Percentiles rank a stretch among this genome's conserved stretches.
phyloP scores from a whole-genome alignment of 352 stramenopile genomes.

The Phytophthora brassicae region DNA sequence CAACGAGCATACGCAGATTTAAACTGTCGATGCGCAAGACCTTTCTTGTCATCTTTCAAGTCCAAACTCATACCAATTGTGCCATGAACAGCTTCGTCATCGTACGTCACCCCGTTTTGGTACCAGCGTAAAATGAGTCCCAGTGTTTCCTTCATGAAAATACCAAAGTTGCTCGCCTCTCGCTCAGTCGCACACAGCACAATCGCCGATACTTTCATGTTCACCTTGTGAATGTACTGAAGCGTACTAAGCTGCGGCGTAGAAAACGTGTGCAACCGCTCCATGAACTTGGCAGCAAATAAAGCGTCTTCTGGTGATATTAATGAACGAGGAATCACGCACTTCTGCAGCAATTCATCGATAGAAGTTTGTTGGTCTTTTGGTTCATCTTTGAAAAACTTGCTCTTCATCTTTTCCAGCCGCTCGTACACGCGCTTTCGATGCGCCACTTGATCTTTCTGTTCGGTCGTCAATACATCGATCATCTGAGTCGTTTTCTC shows the following conservation, averaged over 20 bases:
- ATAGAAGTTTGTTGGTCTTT: slow-evolving; percentile 53
- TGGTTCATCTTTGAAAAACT: slow-evolving; percentile 55
- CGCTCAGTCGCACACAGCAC: slow-evolving; percentile 84
- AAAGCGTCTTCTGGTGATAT: slow-evolving; percentile 84
- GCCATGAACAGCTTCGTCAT: slow-evolving; percentile 72
- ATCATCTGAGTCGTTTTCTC: slow-evolving; percentile 80
- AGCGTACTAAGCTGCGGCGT: slow-evolving; percentile 74
- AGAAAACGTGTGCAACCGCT: slow-evolving; percentile 72
- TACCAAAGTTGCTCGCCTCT: slow-evolving; percentile 84
- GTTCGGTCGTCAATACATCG: slow-evolving; percentile 81
- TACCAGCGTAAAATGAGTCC: slow-evolving; percentile 74
- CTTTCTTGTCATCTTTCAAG: slow-evolving; percentile 59
- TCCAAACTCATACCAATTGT: slow-evolving; percentile 79
- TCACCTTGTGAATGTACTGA: slow-evolving; percentile 84
- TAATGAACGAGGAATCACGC: slow-evolving; percentile 73
- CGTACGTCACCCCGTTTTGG: slow-evolving; percentile 74
- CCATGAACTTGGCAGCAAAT: slow-evolving; percentile 86
- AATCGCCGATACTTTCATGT: slow-evolving; percentile 73
- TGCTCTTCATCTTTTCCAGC: slow-evolving; percentile 68
- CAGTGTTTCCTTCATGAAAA: slow-evolving; percentile 85
- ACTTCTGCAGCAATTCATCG: slow-evolving; percentile 77
- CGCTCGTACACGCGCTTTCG: slow-evolving; percentile 83
- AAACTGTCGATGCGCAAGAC: slow-evolving; percentile 71
- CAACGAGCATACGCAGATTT: slow-evolving; percentile 75
- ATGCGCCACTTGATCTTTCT: slow-evolving; percentile 85